Conservation (phyloP, 2,329 filamentous ascomycete species). For the Trichophyton schoenleinii region DNA sequence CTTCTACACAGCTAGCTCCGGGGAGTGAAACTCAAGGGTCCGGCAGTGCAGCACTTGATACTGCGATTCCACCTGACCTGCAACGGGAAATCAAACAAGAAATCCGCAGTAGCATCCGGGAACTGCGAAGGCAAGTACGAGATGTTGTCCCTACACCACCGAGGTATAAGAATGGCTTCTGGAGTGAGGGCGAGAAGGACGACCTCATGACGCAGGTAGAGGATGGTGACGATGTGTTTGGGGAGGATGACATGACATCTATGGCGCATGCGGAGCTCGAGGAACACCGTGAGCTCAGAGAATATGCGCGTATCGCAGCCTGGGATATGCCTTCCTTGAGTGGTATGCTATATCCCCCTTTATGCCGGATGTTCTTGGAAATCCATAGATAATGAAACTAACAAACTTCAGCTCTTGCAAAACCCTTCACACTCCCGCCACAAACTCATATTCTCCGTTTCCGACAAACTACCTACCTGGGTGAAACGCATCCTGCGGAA, state of each 20-base stretch:
- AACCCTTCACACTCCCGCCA: constrained; percentile 62
- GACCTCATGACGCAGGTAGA: constrained; percentile 33
- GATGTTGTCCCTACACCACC: constrained; percentile 20
- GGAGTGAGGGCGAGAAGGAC: constrained; percentile 35
- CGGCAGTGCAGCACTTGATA: not conserved
- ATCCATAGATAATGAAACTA: not conserved
- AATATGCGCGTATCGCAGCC: constrained; percentile 73
- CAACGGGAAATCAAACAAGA: not conserved
- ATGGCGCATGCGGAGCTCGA: constrained; percentile 80
- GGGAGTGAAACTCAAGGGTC: constrained; percentile 7
- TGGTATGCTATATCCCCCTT: constrained; percentile 46
- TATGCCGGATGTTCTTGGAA: not conserved
- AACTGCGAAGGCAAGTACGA: constrained; percentile 22
- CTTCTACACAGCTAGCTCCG: not conserved
- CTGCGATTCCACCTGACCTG: not conserved
- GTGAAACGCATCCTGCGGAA: constrained; percentile 80
- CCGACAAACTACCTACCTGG: constrained; percentile 94
- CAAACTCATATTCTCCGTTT: constrained; percentile 65
- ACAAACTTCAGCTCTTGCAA: constrained; percentile 54
- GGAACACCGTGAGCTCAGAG: constrained; percentile 72
- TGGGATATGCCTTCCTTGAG: constrained; percentile 93
- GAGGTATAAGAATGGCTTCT: constrained; percentile 25
- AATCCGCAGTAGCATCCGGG: constrained; percentile 22
- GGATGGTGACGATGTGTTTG: constrained; percentile 41
- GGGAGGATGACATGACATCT: constrained; percentile 47